Conservation (phyloP, 2,329 filamentous ascomycete species). For the Exophiala lecanii-corni region DNA sequence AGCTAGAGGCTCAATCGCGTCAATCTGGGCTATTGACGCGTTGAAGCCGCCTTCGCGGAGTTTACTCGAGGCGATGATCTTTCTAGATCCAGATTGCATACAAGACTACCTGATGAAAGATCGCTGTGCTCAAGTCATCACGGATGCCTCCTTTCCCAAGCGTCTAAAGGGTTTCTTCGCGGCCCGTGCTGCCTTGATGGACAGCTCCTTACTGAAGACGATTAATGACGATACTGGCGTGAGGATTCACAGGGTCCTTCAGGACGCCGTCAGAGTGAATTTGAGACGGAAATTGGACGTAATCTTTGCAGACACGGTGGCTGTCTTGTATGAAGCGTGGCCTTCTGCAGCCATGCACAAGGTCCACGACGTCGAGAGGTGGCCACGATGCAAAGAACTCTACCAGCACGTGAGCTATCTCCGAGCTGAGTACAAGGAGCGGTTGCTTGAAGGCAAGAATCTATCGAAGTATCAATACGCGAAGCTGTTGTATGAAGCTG, state of each 20-base stretch:
- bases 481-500: constrained; percentile 26
- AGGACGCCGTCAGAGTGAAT: constrained; percentile 27
- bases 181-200: constrained; percentile 26
- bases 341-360: constrained; percentile 7
- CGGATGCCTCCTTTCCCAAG: constrained; percentile 15
- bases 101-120: constrained; percentile 19
- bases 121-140: constrained; percentile 3
- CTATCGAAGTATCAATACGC: constrained; percentile 17
- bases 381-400: constrained; percentile 26
- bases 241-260: constrained; percentile 28
- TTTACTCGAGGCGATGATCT: constrained; percentile 21
- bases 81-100: constrained; percentile 28
- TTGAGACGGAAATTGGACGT: constrained; percentile 23
- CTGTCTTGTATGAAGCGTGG: constrained; percentile 21
- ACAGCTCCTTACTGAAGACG: constrained; percentile 27
- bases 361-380: constrained; percentile 22
- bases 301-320: constrained; percentile 23
- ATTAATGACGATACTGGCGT: constrained; percentile 24
- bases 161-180: constrained; percentile 18
- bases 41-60: constrained; percentile 9
- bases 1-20: too few relatives aligned
- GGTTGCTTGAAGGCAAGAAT: constrained; percentile 11
- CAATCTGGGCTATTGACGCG: too few relatives aligned
- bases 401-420: constrained; percentile 25
- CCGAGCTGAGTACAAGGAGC: constrained; percentile 1